Evolutionary conservation across 257 asterid genomes (phyloP).

Genomic region (Nicotiana tomentosiformis): DNA sequence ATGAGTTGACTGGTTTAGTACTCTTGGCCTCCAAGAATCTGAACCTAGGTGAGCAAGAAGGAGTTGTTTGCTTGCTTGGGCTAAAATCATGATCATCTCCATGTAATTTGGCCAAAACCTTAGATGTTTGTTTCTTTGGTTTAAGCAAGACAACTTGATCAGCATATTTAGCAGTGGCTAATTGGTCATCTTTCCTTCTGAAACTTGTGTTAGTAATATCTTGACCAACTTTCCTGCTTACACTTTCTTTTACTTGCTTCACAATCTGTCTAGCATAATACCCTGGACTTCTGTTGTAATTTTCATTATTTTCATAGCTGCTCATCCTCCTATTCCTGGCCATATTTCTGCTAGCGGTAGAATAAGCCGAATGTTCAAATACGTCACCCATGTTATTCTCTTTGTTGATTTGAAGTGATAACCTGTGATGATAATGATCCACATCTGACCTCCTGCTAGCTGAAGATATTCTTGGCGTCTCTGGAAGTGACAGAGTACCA

Average conservation of each 20-base stretch:
- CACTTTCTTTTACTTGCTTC: slow-evolving; percentile 58
- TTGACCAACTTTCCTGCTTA: slow-evolving; percentile 48
- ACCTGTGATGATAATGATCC: slow-evolving; percentile 45
- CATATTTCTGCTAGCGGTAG: slow-evolving; percentile 7
- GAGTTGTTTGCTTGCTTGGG: slow-evolving; percentile 24
- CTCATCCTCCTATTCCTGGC: slow-evolving; percentile 16
- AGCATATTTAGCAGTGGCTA: slow-evolving; percentile 38
- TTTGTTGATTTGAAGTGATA: slow-evolving; percentile 59
- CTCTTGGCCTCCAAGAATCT: slow-evolving; percentile 33
- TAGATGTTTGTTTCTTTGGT: slow-evolving; percentile 22
- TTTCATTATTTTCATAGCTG: slow-evolving; percentile 3
- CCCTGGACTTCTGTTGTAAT: slow-evolving; percentile 39
- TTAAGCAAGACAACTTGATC: slow-evolving; percentile 46
- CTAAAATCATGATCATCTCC: slow-evolving; percentile 10
- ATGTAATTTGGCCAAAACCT: background rate
- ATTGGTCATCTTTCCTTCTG: slow-evolving; percentile 13
- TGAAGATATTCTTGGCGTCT: slow-evolving; percentile 60
- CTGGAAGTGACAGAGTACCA: slow-evolving; percentile 66
- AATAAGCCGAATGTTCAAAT: slow-evolving; percentile 21
- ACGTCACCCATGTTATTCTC: slow-evolving; percentile 25
- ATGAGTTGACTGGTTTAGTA: slow-evolving; percentile 9
- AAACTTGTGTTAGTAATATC: slow-evolving; percentile 53
- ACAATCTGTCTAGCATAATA: slow-evolving; percentile 56
- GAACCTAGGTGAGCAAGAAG: slow-evolving; percentile 43
- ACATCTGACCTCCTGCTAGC: slow-evolving; percentile 57